Evolutionary conservation across 139 green algal species (phyloP), one percentile per base, ranked within the genome.

Genomic region (Chlorella sp.): DNA sequence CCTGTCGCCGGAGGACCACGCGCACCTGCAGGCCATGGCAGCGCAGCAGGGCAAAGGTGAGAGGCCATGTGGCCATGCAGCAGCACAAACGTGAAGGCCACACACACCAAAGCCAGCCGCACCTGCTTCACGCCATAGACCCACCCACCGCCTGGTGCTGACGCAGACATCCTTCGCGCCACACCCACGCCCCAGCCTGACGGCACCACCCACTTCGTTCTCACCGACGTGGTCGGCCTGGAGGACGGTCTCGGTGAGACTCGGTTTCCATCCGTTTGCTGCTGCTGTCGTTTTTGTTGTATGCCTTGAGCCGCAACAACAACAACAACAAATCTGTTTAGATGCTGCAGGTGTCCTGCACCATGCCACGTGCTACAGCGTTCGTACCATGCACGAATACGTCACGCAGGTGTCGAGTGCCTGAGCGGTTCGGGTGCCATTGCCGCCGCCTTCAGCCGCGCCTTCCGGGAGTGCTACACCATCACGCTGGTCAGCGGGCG

Each of bases 181-280:
- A 35, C 17, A 29, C 62, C 10, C 4, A 26, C 35, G 35, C 26
- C 24, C 22, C n/a, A 62, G 26, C 1, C 35, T 1, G 27, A 59
- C 14, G 61, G 49, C 36, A 33, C 22, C 36, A 23, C 50, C 3
- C 83, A 78, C 70, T 93, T 85, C 85, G 72, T 85, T 31, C 30
- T 95, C 26, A 89, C 77, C 5, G 94, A 97, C 73, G 89, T 98
- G 29, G 88, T 99, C n/a, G 96, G 96, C 4, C 29, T 74, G 3
- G 93, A 98, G 76, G 93, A 99, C 75, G 96, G 96, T 14, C 82
- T 99, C 26, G 96, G 96, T n/a, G n/a, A n/a, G n/a, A n/a, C n/a
- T n/a, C n/a, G n/a, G n/a, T n/a, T n/a, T n/a, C n/a, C n/a, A n/a
- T n/a, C n/a, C n/a, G n/a, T n/a, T n/a, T n/a, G n/a, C n/a, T n/a